Base-by-base conservation (phyloP, 768 basidiomycete genomes). In the Sarcodon aspratus region DNA sequence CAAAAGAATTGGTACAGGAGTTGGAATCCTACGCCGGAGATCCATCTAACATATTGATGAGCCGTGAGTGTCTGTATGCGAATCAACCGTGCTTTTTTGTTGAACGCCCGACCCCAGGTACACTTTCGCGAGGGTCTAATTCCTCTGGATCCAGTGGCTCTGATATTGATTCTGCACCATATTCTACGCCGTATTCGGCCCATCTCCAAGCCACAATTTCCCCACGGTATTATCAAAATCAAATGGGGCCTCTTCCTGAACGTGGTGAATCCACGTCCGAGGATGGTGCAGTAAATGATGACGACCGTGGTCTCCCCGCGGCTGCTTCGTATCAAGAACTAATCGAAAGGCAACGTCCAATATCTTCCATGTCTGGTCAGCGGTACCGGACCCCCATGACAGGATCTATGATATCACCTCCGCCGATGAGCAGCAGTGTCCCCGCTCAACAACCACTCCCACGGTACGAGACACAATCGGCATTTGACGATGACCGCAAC, bases 361-460 rank as follows among this genome's bases (percentile, higher is more conserved):
- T 75, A 17, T 91, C 88, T n/a, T 84, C 89, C 13, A 60, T 82
- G 44, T 89, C 89, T 2, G 82, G 85, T 2, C 72, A 79, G 45
- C 76, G 80, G 44, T 90, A 91, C 60, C 85, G 81, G 48, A 90
- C 88, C 32, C 89, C 88, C 7, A 70, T 81, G 59, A 73, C 76
- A 11, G 74, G 78, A 36, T 81, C 84, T 12, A 62, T 77, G 9
- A 67, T 80, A 58, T 77, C 82, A 4, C 71, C 66, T 13, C 68
- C 65, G 1, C 69, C 68, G 18, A 49, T 45, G 33, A 62, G 48
- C 13, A 48, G 54, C 44, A 56, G 64, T 43, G 62, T 85, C 13
- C 85, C 85, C 6, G 65, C 73, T 11, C 71, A 69, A n/a, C 88
- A 91, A 60, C 88, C 87, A 3, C 70, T 78, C 46, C 85, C 86